These are phyloP conservation scores for Cutaneotrichosporon cavernicola DNA, from an alignment of 1,284 basidiomycete genomes.

Conservation along the genomic window DNA sequence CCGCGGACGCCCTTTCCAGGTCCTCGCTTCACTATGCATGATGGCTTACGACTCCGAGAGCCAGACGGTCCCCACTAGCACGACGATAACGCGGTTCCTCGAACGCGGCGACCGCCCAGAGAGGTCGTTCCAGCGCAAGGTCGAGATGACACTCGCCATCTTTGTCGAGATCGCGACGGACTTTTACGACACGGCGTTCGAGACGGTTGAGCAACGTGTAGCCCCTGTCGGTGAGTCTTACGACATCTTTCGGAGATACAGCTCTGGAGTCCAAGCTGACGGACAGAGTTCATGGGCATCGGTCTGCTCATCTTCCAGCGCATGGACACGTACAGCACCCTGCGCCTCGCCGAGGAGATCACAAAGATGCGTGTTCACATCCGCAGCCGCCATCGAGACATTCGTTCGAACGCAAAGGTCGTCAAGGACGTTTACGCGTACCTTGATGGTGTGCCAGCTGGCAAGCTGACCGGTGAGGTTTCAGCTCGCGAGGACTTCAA, in stretches of 20 bases:
- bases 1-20: conserved; percentile 39
- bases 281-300: conserved; percentile 42
- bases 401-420: conserved; percentile 33
- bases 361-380: conserved; percentile 35
- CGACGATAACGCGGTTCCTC: conserved; percentile 21
- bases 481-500: conserved; percentile 34
- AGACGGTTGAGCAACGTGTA: conserved; percentile 28
- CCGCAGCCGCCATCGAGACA: conserved; percentile 29
- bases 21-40: conserved; percentile 29
- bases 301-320: conserved; percentile 38
- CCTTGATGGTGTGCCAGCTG: conserved; percentile 28
- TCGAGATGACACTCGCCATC: conserved; percentile 37
- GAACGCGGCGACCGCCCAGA: conserved; percentile 33
- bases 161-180: conserved; percentile 37
- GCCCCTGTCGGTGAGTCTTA: conserved; percentile 44
- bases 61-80: neutral
- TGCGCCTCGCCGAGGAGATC: conserved; percentile 35
- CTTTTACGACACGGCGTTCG: conserved; percentile 35
- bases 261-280: neutral
- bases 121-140: conserved; percentile 28
- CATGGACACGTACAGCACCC: conserved; percentile 30
- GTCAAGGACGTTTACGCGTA: conserved; percentile 24
- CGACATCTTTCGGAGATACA: too few relatives aligned
- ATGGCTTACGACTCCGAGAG: conserved; percentile 21
- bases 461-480: conserved; percentile 25